Conservation (phyloP, 1,139 yeast species). For the Kodamaea derodonti region DNA sequence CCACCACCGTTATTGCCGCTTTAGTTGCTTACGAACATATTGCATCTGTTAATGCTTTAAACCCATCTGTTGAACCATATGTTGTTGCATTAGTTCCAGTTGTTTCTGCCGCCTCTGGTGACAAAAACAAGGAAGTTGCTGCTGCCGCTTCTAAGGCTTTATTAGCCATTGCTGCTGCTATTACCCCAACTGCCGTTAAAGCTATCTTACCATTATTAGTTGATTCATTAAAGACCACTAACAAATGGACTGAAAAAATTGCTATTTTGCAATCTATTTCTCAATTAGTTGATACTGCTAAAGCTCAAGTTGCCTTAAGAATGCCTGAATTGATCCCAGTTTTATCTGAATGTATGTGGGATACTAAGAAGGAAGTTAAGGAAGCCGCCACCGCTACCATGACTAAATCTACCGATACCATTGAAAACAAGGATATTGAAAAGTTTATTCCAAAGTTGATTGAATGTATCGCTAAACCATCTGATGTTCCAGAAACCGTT, state of each 20-base stretch:
- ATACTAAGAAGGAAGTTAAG: conserved; percentile 97
- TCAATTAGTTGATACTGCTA: conserved; percentile 89
- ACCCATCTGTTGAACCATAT: conserved; percentile 94
- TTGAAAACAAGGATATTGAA: conserved; percentile 99
- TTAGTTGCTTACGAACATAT: conserved; percentile 82
- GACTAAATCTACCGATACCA: conserved; percentile 94
- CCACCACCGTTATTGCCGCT: conserved; percentile 64
- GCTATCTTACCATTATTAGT: conserved; percentile 80
- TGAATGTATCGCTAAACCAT: conserved; percentile 94
- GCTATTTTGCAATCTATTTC: conserved; percentile 82
- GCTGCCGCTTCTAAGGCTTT: conserved; percentile 70
- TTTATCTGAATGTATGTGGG: conserved; percentile 99
- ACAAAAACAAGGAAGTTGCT: conserved; percentile 73
- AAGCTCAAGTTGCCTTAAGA: conserved; percentile 93
- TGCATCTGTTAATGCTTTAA: conserved; percentile 72
- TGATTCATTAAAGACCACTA: conserved; percentile 63
- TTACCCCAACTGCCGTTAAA: conserved; percentile 94
- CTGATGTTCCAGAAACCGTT: conserved; percentile 97
- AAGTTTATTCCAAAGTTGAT: conserved; percentile 98
- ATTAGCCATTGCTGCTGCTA: conserved; percentile 69
- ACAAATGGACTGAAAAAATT: conserved; percentile 98
- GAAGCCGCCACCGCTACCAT: conserved; percentile 93
- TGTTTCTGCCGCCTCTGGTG: conserved; percentile 81
- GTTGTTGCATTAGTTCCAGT: conserved; percentile 70
- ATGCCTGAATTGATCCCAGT: conserved; percentile 99